Evolutionary conservation across 139 green algal species (phyloP).

Genomic region (Closterium sp.): DNA sequence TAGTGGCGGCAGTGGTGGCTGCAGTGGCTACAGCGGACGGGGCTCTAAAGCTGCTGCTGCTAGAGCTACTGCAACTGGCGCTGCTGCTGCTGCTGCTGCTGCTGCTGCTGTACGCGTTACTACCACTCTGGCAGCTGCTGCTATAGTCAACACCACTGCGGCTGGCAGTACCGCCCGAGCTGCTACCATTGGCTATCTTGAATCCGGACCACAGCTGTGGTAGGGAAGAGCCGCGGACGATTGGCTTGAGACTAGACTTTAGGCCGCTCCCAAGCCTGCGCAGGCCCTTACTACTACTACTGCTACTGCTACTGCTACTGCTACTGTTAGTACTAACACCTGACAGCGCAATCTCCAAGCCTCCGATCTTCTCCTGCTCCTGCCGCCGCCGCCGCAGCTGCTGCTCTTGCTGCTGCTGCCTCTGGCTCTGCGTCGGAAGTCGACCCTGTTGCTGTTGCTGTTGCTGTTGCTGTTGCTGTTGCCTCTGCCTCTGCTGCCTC

Average conservation of each 20-base stretch:
- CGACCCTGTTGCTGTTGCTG: not conserved
- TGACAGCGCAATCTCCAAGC: too few relatives aligned
- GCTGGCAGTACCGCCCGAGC: too few relatives aligned
- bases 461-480: not conserved
- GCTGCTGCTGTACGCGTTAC: not conserved
- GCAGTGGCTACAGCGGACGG: not conserved
- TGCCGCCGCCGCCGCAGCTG: not conserved
- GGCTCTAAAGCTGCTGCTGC: too few relatives aligned
- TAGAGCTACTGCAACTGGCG: not conserved
- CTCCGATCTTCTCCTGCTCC: too few relatives aligned
- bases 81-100: not conserved
- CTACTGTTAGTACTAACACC: too few relatives aligned
- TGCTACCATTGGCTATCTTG: too few relatives aligned
- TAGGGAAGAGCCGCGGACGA: not conserved
- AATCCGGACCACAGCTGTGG: not conserved
- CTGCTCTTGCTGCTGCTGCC: not conserved
- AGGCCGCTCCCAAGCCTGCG: not conserved
- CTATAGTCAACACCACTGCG: too few relatives aligned
- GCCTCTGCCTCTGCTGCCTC: not conserved
- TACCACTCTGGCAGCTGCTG: not conserved
- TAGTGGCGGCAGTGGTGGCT: not conserved
- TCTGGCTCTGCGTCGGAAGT: too few relatives aligned
- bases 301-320: not conserved
- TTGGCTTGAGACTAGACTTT: not conserved
- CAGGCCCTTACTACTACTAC: not conserved